These are phyloP conservation scores for Linaria vulgaris DNA, from an alignment of 257 asterid genomes.

Conservation along the genomic window DNA sequence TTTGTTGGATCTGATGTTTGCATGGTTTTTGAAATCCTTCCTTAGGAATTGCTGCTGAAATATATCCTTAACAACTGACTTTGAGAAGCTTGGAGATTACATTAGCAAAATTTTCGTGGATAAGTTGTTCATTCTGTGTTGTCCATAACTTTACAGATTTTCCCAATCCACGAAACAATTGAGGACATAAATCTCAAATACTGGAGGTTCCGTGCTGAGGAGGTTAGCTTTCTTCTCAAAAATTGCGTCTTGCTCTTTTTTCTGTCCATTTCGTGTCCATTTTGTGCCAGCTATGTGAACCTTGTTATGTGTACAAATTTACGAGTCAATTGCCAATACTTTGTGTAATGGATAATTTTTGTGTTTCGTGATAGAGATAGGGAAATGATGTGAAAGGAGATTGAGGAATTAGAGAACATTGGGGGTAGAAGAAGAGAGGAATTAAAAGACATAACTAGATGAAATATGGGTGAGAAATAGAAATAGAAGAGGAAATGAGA, in stretches of 20 bases:
- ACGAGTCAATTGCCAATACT: neutral
- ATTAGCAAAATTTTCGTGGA: constrained; percentile 12
- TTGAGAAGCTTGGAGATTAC: constrained; percentile 1
- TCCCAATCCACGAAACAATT: constrained; percentile 76
- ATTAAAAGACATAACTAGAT: too few species aligned
- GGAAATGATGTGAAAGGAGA: neutral
- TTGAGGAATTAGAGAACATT: too few species aligned
- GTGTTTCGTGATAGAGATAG: constrained; percentile 9
- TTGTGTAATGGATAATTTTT: constrained; percentile 16
- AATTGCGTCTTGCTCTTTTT: constrained; percentile 11
- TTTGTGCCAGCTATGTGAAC: neutral
- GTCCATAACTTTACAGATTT: constrained; percentile 53
- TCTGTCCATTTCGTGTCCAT: neutral
- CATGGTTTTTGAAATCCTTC: constrained; percentile 18
- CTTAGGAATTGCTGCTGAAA: constrained; percentile 8
- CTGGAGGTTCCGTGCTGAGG: constrained; percentile 97
- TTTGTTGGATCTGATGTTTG: constrained; percentile 10
- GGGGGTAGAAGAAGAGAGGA: too few species aligned
- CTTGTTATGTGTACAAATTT: constrained; percentile 9
- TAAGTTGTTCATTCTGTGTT: constrained; percentile 3
- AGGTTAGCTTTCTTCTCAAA: constrained; percentile 48
- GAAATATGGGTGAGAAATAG: too few species aligned
- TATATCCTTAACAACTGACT: constrained; percentile 6
- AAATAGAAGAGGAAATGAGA: too few species aligned
- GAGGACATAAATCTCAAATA: constrained; percentile 92